Evolutionary conservation across 1,284 basidiomycete species (phyloP).

Genomic region (Ganoderma leucocontextum): DNA sequence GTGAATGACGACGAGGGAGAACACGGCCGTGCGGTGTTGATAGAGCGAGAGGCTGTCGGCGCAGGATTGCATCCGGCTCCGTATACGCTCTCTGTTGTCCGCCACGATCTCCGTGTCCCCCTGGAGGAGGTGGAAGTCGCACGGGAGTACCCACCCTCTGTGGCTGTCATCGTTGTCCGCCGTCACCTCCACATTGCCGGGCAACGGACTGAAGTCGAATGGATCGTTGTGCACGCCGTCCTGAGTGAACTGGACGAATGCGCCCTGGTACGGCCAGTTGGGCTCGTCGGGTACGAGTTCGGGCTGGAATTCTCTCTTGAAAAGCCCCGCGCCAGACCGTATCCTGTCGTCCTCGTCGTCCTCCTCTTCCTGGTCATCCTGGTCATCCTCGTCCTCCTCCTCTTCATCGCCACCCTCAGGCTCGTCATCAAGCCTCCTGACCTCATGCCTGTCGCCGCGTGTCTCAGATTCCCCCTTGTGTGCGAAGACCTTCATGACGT

Average conservation of each 20-base stretch:
- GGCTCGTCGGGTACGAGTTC: constrained; percentile 4
- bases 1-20: neutral
- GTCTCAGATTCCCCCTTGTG: neutral
- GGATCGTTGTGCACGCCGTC: constrained; percentile 6
- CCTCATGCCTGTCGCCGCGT: no score
- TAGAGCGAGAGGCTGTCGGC: neutral
- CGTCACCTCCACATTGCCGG: no score
- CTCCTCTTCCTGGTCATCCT: neutral
- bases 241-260: neutral
- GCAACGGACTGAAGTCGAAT: neutral
- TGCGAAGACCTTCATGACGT: constrained; percentile 3
- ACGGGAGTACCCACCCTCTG: no score
- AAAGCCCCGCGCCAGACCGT: constrained; percentile 12
- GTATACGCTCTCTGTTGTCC: neutral
- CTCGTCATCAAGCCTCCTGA: no score
- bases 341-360: neutral
- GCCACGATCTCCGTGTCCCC: no score
- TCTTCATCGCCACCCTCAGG: no score
- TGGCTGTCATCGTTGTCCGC: no score
- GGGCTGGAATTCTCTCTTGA: neutral
- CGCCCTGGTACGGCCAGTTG: constrained; percentile 10
- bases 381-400: neutral
- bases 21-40: constrained; percentile 1
- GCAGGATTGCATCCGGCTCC: neutral
- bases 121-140: no score